Conservation (phyloP, 768 basidiomycete species). For the Phylloporus rhodoxanthus region DNA sequence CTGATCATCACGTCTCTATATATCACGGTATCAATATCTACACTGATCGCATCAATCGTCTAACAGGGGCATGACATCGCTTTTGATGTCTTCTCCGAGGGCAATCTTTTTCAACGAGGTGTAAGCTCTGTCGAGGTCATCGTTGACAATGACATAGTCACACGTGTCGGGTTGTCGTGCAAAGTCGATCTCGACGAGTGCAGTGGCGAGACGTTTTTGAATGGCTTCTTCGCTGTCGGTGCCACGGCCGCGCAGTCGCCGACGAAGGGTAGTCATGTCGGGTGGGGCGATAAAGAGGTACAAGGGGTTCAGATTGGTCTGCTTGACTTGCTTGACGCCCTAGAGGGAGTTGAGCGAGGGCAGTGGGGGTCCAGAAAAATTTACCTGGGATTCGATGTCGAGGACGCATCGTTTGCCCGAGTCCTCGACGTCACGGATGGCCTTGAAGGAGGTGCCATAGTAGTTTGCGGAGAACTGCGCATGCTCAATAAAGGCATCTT, state of each 20-base stretch:
- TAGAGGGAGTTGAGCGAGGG: conserved; percentile 26
- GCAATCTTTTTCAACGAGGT: conserved; percentile 69
- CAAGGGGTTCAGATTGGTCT: conserved; percentile 73
- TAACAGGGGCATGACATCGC: conserved; percentile 63
- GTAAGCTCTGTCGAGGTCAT: conserved; percentile 81
- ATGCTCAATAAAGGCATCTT: conserved; percentile 85
- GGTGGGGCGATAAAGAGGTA: conserved; percentile 94
- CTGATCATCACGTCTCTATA: neutral
- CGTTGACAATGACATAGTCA: conserved; percentile 86
- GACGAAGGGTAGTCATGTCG: conserved; percentile 59
- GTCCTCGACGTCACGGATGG: conserved; percentile 62
- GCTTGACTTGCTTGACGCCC: conserved; percentile 91
- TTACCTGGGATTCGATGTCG: conserved; percentile 90
- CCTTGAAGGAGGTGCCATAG: conserved; percentile 86
- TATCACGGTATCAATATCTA: conserved; percentile 2
- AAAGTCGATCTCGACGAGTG: conserved; percentile 75
- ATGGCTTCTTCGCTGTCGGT: conserved; percentile 77
- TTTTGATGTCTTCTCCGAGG: conserved; percentile 53
- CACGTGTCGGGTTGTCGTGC: conserved; percentile 71
- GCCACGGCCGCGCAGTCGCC: conserved; percentile 70
- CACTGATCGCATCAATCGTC: conserved; percentile 39
- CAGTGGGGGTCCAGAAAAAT: neutral
- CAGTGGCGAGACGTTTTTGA: conserved; percentile 68
- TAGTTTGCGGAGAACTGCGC: conserved; percentile 90
- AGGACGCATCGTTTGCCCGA: conserved; percentile 81